Evolutionary conservation across 257 asterid species (phyloP), one percentile per base, ranked within the genome.

Genomic region (Asclepias syriaca): DNA sequence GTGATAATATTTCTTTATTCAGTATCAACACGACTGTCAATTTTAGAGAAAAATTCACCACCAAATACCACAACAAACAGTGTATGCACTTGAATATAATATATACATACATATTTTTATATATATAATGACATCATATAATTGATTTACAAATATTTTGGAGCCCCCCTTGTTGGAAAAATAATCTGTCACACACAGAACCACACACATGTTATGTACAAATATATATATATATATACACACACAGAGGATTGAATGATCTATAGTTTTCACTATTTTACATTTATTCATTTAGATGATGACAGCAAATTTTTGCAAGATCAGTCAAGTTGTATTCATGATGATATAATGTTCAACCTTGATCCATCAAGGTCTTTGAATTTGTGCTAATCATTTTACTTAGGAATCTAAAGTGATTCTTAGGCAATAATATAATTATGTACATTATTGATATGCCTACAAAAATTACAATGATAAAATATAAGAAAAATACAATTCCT

Each of bases 21-120:
- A 49, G 22, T 32, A 50, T 2, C 40, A 72, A 39, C 64, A 63
- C 63, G 70, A 72, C 49, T 14, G n/a, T 54, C 6, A 15, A n/a
- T 21, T 49, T 22, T 45, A 71, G 46, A 71, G 68, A 9, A 24
- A 39, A 58, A 58, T 43, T 71, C 75, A 58, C 68, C 58, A 43
- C 8, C 46, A 27, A 58, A 32, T 55, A 46, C 29, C 34, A 45
- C 68, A 37, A 18, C 68, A 37, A 40, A 70, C 58, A 71, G 66
- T 71, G 19, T 45, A 24, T 15, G 34, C 75, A 71, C 68, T 71
- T 16, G 48, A 45, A 57, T 14, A 46, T 43, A 43, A 43, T 43
- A 43, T 43, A 43, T 9, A 43, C 2, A 43, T 43, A 6, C 2
- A 43, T 43, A 6, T 7, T 1, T 43, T 0, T 43, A 43, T 43